These are phyloP conservation scores for Papiliotrema flavescens DNA, from an alignment of 1,284 basidiomycete genomes.

Conservation along the genomic window DNA sequence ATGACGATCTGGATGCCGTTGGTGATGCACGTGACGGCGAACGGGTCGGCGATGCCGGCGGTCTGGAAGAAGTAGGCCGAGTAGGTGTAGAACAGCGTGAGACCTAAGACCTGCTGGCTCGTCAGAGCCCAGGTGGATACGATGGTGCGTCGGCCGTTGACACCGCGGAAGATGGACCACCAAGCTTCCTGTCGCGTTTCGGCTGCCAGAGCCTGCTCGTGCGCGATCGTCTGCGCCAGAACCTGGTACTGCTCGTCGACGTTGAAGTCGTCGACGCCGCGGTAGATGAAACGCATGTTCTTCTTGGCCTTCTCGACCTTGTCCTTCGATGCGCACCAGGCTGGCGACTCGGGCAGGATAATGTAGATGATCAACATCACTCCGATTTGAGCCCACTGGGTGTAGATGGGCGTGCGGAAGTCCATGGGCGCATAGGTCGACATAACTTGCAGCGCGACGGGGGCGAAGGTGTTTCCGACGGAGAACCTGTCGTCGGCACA, in stretches of 20 bases:
- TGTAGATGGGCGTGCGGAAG: constrained; percentile 22
- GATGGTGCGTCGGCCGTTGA: constrained; percentile 12
- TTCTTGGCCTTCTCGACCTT: constrained; percentile 20
- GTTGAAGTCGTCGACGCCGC: constrained; percentile 16
- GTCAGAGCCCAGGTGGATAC: constrained; percentile 15
- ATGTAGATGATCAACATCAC: constrained; percentile 28
- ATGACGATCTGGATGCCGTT: constrained; percentile 21
- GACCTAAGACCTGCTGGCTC: constrained; percentile 23
- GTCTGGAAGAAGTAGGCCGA: constrained; percentile 23
- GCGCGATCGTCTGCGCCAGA: constrained; percentile 9
- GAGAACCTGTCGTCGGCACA: constrained; percentile 7
- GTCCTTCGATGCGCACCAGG: constrained; percentile 19
- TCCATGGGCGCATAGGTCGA: constrained; percentile 11
- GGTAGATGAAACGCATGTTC: constrained; percentile 16
- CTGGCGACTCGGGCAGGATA: constrained; percentile 30
- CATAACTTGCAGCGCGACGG: constrained; percentile 18
- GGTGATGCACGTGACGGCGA: constrained; percentile 22
- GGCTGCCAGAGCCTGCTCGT: constrained; percentile 10
- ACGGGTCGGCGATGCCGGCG: constrained; percentile 23
- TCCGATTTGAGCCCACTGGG: constrained; percentile 31
- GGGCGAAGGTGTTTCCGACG: constrained; percentile 14
- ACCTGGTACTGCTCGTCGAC: constrained; percentile 22
- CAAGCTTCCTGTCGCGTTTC: constrained; percentile 4
- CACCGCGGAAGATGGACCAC: constrained; percentile 12
- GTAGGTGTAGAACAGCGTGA: constrained; percentile 23